Evolutionary conservation across 2,329 filamentous ascomycete genomes (phyloP).

Genomic region (Epichloe coenophiala): DNA sequence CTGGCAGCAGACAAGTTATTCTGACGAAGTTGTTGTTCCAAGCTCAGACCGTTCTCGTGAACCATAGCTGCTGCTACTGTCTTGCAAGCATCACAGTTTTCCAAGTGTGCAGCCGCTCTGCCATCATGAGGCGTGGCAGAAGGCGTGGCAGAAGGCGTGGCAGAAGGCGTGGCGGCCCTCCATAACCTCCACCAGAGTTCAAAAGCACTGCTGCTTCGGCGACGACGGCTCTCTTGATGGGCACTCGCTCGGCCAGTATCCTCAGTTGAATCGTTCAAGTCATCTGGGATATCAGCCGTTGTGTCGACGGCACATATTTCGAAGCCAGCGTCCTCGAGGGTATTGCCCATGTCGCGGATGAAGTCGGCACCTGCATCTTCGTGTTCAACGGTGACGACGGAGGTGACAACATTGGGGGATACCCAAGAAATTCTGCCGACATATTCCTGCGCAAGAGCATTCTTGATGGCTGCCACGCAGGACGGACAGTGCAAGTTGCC

Average conservation of each 20-base stretch:
- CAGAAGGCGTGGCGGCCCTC: conserved; percentile 13
- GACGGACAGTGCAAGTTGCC: conserved; percentile 68
- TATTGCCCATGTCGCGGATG: conserved; percentile 28
- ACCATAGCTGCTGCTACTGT: conserved; percentile 7
- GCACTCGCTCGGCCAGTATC: conserved; percentile 9
- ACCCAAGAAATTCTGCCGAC: conserved; percentile 39
- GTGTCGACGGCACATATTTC: conserved; percentile 39
- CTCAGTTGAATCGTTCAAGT: conserved; percentile 13
- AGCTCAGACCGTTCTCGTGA: conserved; percentile 3
- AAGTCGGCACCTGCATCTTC: conserved; percentile 25
- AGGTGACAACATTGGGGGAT: conserved; percentile 59
- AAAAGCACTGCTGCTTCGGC: conserved; percentile 10
- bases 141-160: conserved; percentile 11
- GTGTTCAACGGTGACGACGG: conserved; percentile 51
- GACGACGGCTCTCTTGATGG: conserved; percentile 11
- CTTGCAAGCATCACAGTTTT: conserved; percentile 25
- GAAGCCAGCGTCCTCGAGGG: conserved; percentile 44
- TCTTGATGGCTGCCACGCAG: conserved; percentile 54
- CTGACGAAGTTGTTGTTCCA: conserved; percentile 2
- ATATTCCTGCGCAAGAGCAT: conserved; percentile 36
- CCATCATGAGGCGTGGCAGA: conserved; percentile 11
- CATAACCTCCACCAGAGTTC: conserved; percentile 20
- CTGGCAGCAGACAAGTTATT: conserved; percentile 4
- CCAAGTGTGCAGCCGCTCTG: conserved; percentile 19
- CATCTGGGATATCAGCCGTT: conserved; percentile 18